Conservation (phyloP, 306 rosid species). For the Pyrus betulifolia region DNA sequence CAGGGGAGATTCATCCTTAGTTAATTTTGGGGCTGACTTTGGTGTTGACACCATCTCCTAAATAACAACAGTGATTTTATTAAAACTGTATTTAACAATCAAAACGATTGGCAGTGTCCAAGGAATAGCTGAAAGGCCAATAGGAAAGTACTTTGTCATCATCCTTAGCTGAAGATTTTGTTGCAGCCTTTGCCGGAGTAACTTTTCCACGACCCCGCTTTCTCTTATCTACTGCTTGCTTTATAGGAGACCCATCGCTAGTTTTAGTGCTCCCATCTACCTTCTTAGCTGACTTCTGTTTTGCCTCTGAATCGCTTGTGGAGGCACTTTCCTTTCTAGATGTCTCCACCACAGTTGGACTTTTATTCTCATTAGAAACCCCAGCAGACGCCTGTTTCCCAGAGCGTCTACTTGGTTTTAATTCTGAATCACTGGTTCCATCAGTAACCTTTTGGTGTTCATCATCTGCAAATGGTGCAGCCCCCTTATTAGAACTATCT, state of each 20-base stretch:
- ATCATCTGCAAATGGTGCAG: slow-evolving; percentile 25
- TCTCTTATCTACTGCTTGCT: slow-evolving; percentile 45
- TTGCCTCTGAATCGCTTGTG: slow-evolving; percentile 43
- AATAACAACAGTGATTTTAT: slow-evolving; percentile 6
- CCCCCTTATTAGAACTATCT: slow-evolving; percentile 34
- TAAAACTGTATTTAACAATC: not conserved
- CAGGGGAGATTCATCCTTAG: slow-evolving; percentile 30
- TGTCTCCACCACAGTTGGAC: slow-evolving; percentile 28
- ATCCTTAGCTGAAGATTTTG: slow-evolving; percentile 40
- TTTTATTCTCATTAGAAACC: slow-evolving; percentile 38
- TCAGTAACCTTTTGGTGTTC: slow-evolving; percentile 41
- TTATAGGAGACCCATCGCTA: slow-evolving; percentile 39
- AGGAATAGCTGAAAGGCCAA: not conserved
- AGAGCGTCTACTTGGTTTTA: slow-evolving; percentile 30
- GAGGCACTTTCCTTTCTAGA: slow-evolving; percentile 39
- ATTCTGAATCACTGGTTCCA: slow-evolving; percentile 54
- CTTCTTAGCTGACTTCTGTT: slow-evolving; percentile 50
- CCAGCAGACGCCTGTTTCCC: slow-evolving; percentile 38
- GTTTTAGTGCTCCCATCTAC: slow-evolving; percentile 35
- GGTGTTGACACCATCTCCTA: slow-evolving; percentile 43
- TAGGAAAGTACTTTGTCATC: slow-evolving; percentile 42
- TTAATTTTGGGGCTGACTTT: slow-evolving; percentile 38
- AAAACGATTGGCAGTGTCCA: not conserved
- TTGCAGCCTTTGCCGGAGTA: slow-evolving; percentile 23
- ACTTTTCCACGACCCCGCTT: slow-evolving; percentile 37